Evolutionary conservation across 2,329 filamentous ascomycete species (phyloP), one percentile per base, ranked within the genome.

Genomic region (Xylaria sp.): DNA sequence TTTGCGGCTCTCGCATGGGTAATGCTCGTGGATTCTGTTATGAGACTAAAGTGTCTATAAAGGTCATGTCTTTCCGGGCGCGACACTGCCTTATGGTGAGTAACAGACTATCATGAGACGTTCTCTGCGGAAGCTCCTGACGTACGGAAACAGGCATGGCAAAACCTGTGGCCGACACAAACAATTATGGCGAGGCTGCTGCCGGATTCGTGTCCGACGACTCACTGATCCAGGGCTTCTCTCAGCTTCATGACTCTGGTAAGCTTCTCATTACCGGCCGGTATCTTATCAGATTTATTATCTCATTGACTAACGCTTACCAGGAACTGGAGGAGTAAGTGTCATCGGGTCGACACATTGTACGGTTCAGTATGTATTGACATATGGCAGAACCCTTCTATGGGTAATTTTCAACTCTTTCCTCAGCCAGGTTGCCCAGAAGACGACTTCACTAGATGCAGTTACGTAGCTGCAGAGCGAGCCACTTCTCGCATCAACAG

Each of bases 341-440:
- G 31, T 38, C 17, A 38, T 17, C 17, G 20, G 23, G 20, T 53
- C 13, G 49, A n/a, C 26, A 9, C 6, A n/a, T 48, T 46, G 28
- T 10, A 28, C 56, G 13, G 15, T n/a, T 3, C 38, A 42, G 17
- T 40, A 49, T 59, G 20, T 56, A 56, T 72, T 77, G 62, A 78
- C 48, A 59, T 23, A n/a, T 31, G 17, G 49, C 59, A 78, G 77
- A 74, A 64, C 36, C 83, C 84, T 7, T 87, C 85, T 4, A 73
- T 87, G 66, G 85, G 85, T 23, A 87, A 87, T 66, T 87, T 87
- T 65, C 85, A 85, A 3, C 73, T 87, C 3, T 87, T 86, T 69
- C 80, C 82, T 15, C 85, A 87, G 71, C 79, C 85, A 2, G 82
- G 83, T 20, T 87, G 85, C 65, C 80, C 80, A 0, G 80, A 81